Base-by-base conservation (phyloP, 2,329 filamentous ascomycete genomes). In the Colletotrichum tamarilloi region DNA sequence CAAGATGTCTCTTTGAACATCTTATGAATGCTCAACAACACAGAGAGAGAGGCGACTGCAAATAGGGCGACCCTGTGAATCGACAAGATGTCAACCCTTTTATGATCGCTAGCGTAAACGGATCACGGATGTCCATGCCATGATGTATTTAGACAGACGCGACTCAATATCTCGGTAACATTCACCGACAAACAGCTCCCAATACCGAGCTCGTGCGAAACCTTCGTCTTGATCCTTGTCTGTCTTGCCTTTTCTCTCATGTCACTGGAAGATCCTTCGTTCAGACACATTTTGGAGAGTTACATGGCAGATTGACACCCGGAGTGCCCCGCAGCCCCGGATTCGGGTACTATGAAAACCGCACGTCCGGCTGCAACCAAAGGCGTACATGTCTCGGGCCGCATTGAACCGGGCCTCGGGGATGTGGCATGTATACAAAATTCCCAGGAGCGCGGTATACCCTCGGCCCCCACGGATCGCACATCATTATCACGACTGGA, bases 361-460 rank as follows among this genome's bases (percentile, higher is more conserved):
- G 42, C 38, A 55, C 52, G 24, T 35, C n/a, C 52, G 66, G 57
- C 30, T 24, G 3, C 64, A 16, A 49, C 1, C 49, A 32, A 68
- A 56, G 28, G 12, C 16, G 24, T 26, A 0, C 5, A 7, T 5
- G 59, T 56, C 24, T 67, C 62, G 68, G 68, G 19, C 24, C 46
- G 22, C 35, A 59, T 66, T 59, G 24, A 12, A 55, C 68, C 68
- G 68, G 62, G 28, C 58, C 49, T 63, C 66, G 58, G 62, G 57
- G 32, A 28, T 24, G 28, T 3, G 14, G 46, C 30, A 26, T 28
- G n/a, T 49, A 4, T 6, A 42, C 14, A 42, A 3, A 14, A 14
- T 38, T 30, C n/a, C n/a, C 14, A 22, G 24, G 28, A n/a, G 5
- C 5, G 16, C 26, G n/a, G 24, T 19, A 30, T 28, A 28, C 5